phyloP scores from a whole-genome alignment of 2,329 filamentous ascomycete genomes.

The Zarea fungicola region DNA sequence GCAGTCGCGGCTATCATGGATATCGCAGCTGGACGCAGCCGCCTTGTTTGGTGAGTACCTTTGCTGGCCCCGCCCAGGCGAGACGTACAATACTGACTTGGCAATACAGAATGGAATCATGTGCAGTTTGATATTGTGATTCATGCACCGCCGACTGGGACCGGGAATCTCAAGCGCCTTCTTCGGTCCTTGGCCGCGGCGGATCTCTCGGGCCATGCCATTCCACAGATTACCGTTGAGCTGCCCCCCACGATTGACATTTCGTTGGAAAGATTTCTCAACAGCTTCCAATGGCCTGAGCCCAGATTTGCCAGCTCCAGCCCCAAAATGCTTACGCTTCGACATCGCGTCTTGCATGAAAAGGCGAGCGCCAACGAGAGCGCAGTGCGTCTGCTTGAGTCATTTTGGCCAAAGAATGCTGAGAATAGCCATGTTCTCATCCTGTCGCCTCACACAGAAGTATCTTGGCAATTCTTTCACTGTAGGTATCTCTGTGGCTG shows the following conservation, averaged over 20 bases:
- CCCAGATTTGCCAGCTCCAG: constrained; percentile 29
- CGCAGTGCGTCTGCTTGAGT: constrained; percentile 72
- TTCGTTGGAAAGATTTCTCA: constrained; percentile 57
- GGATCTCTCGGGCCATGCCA: constrained; percentile 65
- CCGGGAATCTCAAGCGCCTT: constrained; percentile 70
- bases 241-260: constrained; percentile 67
- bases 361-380: constrained; percentile 62
- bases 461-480: constrained; percentile 78
- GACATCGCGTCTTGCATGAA: constrained; percentile 63
- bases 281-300: constrained; percentile 64
- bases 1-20: constrained; percentile 65
- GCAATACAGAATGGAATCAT: constrained; percentile 64
- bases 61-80: constrained; percentile 8
- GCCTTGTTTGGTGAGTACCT: constrained; percentile 55
- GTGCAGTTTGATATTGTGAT: constrained; percentile 77
- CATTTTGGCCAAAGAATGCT: constrained; percentile 72
- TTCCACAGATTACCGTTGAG: constrained; percentile 78
- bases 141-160: constrained; percentile 64
- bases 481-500: constrained; percentile 52
- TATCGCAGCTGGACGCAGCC: constrained; percentile 68
- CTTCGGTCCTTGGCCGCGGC: constrained; percentile 69
- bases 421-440: constrained; percentile 71
- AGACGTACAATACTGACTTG: constrained; percentile 12
- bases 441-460: constrained; percentile 73
- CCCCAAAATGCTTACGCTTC: constrained; percentile 59